Evolutionary conservation across 2,329 filamentous ascomycete genomes (phyloP).

Genomic region (Fusarium zealandicum): DNA sequence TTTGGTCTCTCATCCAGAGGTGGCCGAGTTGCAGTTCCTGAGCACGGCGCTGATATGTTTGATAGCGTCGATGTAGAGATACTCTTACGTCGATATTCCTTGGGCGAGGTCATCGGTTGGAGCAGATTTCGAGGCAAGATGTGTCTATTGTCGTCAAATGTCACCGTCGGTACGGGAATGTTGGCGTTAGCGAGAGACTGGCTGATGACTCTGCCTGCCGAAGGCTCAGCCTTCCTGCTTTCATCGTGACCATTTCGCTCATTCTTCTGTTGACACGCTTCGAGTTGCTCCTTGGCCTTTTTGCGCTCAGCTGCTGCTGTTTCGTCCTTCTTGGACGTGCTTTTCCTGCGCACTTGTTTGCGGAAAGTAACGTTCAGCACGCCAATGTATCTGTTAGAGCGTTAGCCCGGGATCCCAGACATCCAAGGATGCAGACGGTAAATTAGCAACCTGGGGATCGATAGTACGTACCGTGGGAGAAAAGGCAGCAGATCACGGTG

Average conservation of each 20-base stretch:
- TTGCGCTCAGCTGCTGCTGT: constrained; percentile 47
- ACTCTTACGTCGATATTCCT: constrained; percentile 45
- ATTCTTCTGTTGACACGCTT: constrained; percentile 27
- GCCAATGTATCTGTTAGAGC: constrained; percentile 81
- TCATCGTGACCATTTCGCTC: constrained; percentile 27
- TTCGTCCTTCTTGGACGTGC: constrained; percentile 60
- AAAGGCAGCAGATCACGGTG: constrained; percentile 92
- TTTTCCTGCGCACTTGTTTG: constrained; percentile 75
- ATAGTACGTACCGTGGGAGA: constrained; percentile 73
- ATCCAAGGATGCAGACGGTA: constrained; percentile 14
- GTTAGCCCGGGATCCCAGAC: constrained; percentile 14
- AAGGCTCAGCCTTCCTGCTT: constrained; percentile 11
- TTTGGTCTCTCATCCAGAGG: constrained; percentile 64
- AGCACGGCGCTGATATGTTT: constrained; percentile 4
- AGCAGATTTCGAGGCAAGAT: constrained; percentile 89
- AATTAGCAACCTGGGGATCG: neutral
- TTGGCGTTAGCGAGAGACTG: constrained; percentile 76
- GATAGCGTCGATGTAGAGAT: constrained; percentile 43
- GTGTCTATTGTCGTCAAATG: constrained; percentile 92
- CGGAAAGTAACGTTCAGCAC: constrained; percentile 96
- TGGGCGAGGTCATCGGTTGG: constrained; percentile 59
- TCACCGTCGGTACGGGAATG: constrained; percentile 83
- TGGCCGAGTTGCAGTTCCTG: constrained; percentile 39
- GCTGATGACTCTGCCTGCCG: constrained; percentile 59
- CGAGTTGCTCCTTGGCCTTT: constrained; percentile 44